These are phyloP conservation scores for Gnomoniopsis smithogilvyi DNA, from an alignment of 2,329 filamentous ascomycete species.

Conservation along the genomic window DNA sequence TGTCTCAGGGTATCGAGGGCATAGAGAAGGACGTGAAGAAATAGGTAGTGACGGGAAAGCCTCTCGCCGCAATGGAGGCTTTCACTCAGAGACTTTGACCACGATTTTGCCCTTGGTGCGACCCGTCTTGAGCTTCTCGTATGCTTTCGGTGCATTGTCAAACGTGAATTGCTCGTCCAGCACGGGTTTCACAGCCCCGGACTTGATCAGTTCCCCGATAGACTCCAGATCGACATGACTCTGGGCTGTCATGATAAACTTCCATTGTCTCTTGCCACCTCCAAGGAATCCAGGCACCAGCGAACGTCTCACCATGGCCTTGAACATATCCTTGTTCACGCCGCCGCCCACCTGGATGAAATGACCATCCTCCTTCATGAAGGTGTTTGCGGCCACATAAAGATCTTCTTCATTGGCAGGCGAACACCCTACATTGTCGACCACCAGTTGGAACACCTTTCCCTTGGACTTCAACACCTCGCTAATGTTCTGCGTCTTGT, in stretches of 20 bases:
- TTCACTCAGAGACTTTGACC: slow-evolving; percentile 22
- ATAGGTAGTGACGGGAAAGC: background rate
- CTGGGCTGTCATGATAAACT: slow-evolving; percentile 33
- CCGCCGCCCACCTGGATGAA: slow-evolving; percentile 51
- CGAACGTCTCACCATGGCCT: slow-evolving; percentile 21
- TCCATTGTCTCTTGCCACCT: slow-evolving; percentile 38
- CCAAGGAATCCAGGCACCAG: slow-evolving; percentile 33
- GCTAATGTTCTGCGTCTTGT: slow-evolving; percentile 47
- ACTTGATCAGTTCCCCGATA: slow-evolving; percentile 52
- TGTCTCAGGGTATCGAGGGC: background rate
- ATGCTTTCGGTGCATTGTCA: slow-evolving; percentile 54
- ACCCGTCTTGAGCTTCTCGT: slow-evolving; percentile 54
- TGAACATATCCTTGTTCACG: slow-evolving; percentile 20
- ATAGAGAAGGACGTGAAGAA: too few relatives aligned
- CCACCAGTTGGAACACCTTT: slow-evolving; percentile 46
- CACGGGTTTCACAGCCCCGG: slow-evolving; percentile 55
- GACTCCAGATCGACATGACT: slow-evolving; percentile 41
- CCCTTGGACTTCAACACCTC: slow-evolving; percentile 43
- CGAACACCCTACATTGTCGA: slow-evolving; percentile 55
- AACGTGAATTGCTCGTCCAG: slow-evolving; percentile 54
- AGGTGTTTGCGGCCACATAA: slow-evolving; percentile 51
- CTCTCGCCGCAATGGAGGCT: background rate
- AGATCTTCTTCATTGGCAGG: slow-evolving; percentile 36
- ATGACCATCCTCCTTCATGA: slow-evolving; percentile 43
- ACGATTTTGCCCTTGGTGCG: slow-evolving; percentile 59